These are phyloP conservation scores for Scleroderma citrinum DNA, from an alignment of 768 basidiomycete genomes.

Conservation along the genomic window DNA sequence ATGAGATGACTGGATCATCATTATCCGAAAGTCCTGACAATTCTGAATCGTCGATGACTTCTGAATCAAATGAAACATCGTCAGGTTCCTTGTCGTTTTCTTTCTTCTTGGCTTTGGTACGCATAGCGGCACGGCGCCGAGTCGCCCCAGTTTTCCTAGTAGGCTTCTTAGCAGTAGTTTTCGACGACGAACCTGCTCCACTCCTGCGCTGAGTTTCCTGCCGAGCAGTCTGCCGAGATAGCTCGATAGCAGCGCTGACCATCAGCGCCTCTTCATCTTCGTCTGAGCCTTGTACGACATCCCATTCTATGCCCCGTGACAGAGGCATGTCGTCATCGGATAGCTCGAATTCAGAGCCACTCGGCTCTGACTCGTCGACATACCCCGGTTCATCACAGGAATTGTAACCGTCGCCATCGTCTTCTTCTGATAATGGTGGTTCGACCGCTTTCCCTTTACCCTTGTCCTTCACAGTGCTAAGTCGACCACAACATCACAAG, in stretches of 20 bases:
- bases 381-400: conserved; percentile 37
- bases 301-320: background rate
- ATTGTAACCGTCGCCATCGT: conserved; percentile 22
- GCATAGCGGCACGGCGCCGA: conserved; percentile 33
- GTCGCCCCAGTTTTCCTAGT: conserved; percentile 38
- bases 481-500: conserved; percentile 12
- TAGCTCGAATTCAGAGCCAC: conserved; percentile 54
- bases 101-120: conserved; percentile 9
- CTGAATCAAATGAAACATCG: background rate
- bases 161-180: conserved; percentile 28
- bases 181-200: conserved; percentile 25
- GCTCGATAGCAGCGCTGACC: conserved; percentile 50
- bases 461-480: conserved; percentile 18
- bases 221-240: conserved; percentile 42
- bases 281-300: conserved; percentile 31
- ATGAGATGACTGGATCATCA: conserved; percentile 10
- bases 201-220: conserved; percentile 23
- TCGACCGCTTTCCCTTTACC: conserved; percentile 20
- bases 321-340: conserved; percentile 19
- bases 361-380: conserved; percentile 46
- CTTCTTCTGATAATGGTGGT: conserved; percentile 21
- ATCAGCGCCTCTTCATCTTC: conserved; percentile 34
- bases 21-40: conserved; percentile 1
- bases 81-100: background rate
- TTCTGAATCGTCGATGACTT: conserved; percentile 6